Percentiles rank a stretch among this genome's conserved stretches.
phyloP scores from a whole-genome alignment of 2,329 filamentous ascomycete genomes.

The Apiospora phragmitis region DNA sequence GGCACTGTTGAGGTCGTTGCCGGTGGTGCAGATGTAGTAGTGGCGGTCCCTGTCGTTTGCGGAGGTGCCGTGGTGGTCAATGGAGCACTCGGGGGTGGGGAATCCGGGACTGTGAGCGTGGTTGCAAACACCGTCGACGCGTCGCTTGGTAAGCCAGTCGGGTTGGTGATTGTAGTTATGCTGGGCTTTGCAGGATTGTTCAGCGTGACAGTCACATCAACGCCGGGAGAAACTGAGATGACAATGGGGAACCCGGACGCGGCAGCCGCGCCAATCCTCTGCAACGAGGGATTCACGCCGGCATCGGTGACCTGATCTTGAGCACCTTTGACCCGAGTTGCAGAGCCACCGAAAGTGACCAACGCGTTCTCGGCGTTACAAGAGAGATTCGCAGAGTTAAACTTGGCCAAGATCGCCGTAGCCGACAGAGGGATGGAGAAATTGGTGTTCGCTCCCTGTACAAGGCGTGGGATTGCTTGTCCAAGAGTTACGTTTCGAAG shows the following conservation, averaged over 20 bases:
- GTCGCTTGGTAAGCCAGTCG: slow-evolving; percentile 18
- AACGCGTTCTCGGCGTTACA: slow-evolving; percentile 86
- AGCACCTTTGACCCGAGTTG: slow-evolving; percentile 22
- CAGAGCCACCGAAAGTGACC: slow-evolving; percentile 72
- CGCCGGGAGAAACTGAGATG: slow-evolving; percentile 29
- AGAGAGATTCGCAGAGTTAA: slow-evolving; percentile 73
- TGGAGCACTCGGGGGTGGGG: neutral
- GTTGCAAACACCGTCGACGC: slow-evolving; percentile 13
- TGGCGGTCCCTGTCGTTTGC: slow-evolving; percentile 22
- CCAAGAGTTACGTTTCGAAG: slow-evolving; percentile 77
- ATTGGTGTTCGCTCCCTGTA: slow-evolving; percentile 63
- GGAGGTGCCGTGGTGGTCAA: neutral
- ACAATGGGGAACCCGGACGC: slow-evolving; percentile 30
- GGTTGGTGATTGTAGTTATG: slow-evolving; percentile 19
- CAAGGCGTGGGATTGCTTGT: slow-evolving; percentile 72
- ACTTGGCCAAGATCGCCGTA: slow-evolving; percentile 69
- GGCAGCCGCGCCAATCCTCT: slow-evolving; percentile 20
- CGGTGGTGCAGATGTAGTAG: slow-evolving; percentile 25
- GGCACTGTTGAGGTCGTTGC: slow-evolving; percentile 27
- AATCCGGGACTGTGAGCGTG: neutral
- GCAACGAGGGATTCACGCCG: slow-evolving; percentile 21
- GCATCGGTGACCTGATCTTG: slow-evolving; percentile 27
- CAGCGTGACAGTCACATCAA: slow-evolving; percentile 36
- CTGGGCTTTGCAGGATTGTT: slow-evolving; percentile 20
- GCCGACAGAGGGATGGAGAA: slow-evolving; percentile 77